phyloP scores from a whole-genome alignment of 768 basidiomycete species.

The Trametopsis cervina region DNA sequence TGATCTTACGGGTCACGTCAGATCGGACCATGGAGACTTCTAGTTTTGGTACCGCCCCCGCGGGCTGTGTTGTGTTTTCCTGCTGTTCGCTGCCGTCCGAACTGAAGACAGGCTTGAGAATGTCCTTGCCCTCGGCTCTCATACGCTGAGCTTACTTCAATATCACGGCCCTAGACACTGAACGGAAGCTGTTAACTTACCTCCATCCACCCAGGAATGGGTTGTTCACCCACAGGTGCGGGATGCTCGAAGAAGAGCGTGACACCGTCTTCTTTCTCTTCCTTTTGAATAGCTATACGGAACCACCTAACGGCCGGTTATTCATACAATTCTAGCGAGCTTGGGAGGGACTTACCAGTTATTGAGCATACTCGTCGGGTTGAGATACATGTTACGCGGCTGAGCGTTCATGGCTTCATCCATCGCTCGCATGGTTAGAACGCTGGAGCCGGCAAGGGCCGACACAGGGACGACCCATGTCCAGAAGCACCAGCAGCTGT shows the following conservation, averaged over 20 bases:
- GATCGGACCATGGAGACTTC: slow-evolving; percentile 39
- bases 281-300: slow-evolving; percentile 39
- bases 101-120: slow-evolving; percentile 34
- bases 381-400: slow-evolving; percentile 50
- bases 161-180: neutral
- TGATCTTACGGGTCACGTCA: slow-evolving; percentile 37
- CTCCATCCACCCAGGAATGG: slow-evolving; percentile 56
- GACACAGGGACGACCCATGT: slow-evolving; percentile 29
- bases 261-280: slow-evolving; percentile 20
- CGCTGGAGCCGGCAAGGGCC: slow-evolving; percentile 28
- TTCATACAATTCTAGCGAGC: neutral
- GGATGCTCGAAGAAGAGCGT: slow-evolving; percentile 51
- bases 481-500: slow-evolving; percentile 60
- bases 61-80: neutral
- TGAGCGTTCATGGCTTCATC: slow-evolving; percentile 47
- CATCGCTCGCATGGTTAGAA: slow-evolving; percentile 45
- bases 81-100: slow-evolving; percentile 5
- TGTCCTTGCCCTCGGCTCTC: slow-evolving; percentile 38
- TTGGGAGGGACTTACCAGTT: slow-evolving; percentile 22
- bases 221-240: slow-evolving; percentile 38
- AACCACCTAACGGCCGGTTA: slow-evolving; percentile 57
- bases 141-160: slow-evolving; percentile 26
- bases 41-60: neutral
- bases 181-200: slow-evolving; percentile 13
- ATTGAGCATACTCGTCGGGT: slow-evolving; percentile 58